Base-by-base conservation (phyloP, 2,329 filamentous ascomycete genomes). In the Microdochium nivale region DNA sequence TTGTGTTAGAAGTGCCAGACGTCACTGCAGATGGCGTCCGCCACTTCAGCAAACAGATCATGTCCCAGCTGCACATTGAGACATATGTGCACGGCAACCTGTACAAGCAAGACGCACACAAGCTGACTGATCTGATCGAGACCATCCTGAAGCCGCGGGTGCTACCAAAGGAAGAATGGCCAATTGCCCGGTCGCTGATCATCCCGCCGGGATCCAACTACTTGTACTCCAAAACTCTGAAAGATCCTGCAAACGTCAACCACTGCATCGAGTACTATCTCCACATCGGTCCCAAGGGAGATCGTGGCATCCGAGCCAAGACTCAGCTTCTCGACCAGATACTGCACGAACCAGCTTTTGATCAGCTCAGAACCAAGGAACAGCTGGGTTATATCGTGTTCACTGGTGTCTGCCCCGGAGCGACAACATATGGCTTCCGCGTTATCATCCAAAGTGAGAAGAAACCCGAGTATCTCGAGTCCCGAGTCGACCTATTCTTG, bases 321-420 rank as follows among this genome's bases (percentile, higher is more conserved):
- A 78, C 88, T 0, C 75, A 95, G 43, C 77, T 99, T 5, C 78
- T 96, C 43, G 87, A 89, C 25, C 94, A 97, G 68, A 87, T 99
- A 71, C 84, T 90, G 0, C 88, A 95, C 52, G 94, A 99, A 70
- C 91, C 91, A 3, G 87, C 87, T 9, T 99, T 97, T 64, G 90
- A 99, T 68, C 90, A 95, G 67, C 78, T 99, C 8, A 83, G 94
- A 49, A 97, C 94, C 44, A 96, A 97, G 69, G 92, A 99, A 67
- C 92, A 99, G 70, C 84, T 99, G 7, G 94, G 94, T 13, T 99
- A 99, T 60, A 88, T 99, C 50, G 92, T 99, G 1, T 96, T 92
- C 69, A 92, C 88, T 48, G 88, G 90, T 25, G 77, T 83, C 11
- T 77, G 86, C 37, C 79, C 80, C 50, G 82, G 87, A 51, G 73